phyloP scores from a whole-genome alignment of 2,329 filamentous ascomycete species.

The Trematosphaeria pertusa region DNA sequence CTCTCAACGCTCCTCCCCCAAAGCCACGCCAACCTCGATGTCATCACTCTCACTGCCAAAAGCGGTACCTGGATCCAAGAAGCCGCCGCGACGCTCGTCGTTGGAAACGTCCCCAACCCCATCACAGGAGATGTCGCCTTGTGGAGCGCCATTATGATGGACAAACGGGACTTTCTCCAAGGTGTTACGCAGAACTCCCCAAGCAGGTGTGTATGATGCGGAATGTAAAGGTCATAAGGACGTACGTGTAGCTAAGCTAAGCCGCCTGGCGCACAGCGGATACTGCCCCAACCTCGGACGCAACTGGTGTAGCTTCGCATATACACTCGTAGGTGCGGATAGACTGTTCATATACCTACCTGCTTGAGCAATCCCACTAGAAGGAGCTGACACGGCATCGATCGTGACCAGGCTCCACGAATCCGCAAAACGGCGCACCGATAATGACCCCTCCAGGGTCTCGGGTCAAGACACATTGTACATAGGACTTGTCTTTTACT shows the following conservation, averaged over 20 bases:
- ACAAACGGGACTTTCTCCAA: conserved; percentile 29
- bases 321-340: conserved; percentile 19
- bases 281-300: conserved; percentile 25
- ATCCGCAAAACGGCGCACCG: conserved; percentile 15
- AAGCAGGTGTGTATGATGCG: conserved; percentile 19
- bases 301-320: conserved; percentile 33
- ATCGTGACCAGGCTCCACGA: conserved; percentile 11
- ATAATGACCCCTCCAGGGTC: conserved; percentile 23
- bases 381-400: not conserved
- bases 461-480: conserved; percentile 29
- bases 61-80: conserved; percentile 23
- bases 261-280: no score
- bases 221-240: no score
- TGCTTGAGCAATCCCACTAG: no score
- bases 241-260: no score
- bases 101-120: conserved; percentile 23
- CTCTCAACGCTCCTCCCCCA: conserved; percentile 17
- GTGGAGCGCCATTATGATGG: conserved; percentile 35
- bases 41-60: conserved; percentile 24
- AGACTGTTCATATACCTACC: no score
- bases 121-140: conserved; percentile 28
- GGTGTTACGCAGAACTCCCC: conserved; percentile 30
- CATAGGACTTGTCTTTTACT: not conserved
- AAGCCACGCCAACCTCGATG: conserved; percentile 25
- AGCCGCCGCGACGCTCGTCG: conserved; percentile 27